Evolutionary conservation across 208 protist species (phyloP), one percentile per base, ranked within the genome.

Genomic region (Leptomonas pyrrhocoris): DNA sequence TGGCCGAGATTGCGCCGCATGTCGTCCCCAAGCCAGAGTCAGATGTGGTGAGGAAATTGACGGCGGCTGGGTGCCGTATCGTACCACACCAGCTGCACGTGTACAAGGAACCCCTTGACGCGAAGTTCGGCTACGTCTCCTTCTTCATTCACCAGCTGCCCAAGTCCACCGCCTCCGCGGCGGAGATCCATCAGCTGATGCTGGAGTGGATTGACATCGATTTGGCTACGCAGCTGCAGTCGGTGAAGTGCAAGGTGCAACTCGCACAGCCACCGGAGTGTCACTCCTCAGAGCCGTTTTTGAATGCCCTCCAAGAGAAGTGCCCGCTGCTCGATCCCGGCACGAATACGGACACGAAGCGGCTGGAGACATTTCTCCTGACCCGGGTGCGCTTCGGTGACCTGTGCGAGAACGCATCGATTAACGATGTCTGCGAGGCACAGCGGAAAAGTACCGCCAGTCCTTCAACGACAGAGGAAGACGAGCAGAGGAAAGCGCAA

Each of bases 121-220:
- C 18, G 18, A 95, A 95, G 69, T 93, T 95, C 69, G 90, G 90
- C 15, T 92, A 86, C 66, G 68, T 89, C 27, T 80, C 76, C 28
- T 95, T 84, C 58, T 86, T 88, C 64, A 48, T 93, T 28, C 67
- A 87, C 55, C 61, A 75, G 19, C 64, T 50, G 1, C 69, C 64
- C 19, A 43, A 72, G 15, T 67, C 69, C 6, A 60, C 53, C 15
- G 51, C 50, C 19, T 56, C 73, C 6, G 45, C 56, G 31, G 56
- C 74, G 13, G 72, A 48, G 23, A 56, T 77, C 12, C 90, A 95
- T 51, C 57, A 72, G 27, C 54, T 84, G 9, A 48, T 83, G 19
- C 23, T 83, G 0, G 18, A 77, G 31, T 95, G 90, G 88, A 80
- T 92, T 46, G 23, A 23, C 27, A 8, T 72, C 8, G 85, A 87